Evolutionary conservation across 2,329 filamentous ascomycete species (phyloP).

Genomic region (Penicillium sp.): DNA sequence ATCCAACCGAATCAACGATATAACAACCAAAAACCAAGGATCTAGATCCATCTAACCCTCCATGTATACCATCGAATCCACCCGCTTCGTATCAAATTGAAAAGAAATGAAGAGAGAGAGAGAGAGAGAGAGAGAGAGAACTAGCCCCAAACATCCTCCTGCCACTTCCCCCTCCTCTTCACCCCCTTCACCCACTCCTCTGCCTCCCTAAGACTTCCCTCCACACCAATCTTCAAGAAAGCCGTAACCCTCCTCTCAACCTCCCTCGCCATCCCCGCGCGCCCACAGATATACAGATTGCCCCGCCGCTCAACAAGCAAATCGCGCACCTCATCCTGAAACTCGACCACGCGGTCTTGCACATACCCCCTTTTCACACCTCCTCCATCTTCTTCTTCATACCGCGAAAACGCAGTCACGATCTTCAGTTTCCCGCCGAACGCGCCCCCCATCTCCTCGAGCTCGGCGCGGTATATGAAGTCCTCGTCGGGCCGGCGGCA

Average conservation of each 20-base stretch:
- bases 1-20: too few relatives aligned
- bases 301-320: constrained; percentile 44
- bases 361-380: constrained; percentile 39
- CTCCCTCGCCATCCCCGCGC: constrained; percentile 46
- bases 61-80: too few relatives aligned
- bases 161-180: constrained; percentile 58
- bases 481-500: constrained; percentile 44
- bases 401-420: constrained; percentile 36
- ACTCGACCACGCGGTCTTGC: constrained; percentile 43
- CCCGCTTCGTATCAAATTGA: background rate
- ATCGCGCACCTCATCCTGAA: constrained; percentile 34
- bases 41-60: background rate
- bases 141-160: constrained; percentile 57
- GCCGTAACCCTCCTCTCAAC: constrained; percentile 46
- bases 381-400: background rate
- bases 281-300: constrained; percentile 49
- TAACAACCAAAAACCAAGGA: background rate
- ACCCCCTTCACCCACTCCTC: constrained; percentile 54
- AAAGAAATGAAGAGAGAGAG: background rate
- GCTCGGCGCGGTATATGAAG: constrained; percentile 41
- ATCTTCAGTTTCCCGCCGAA: constrained; percentile 27
- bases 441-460: constrained; percentile 29
- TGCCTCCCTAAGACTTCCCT: constrained; percentile 46
- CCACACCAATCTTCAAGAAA: constrained; percentile 40
- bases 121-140: background rate